These are phyloP conservation scores for Diaporthe vaccinii DNA, from an alignment of 2,329 filamentous ascomycete genomes.

Conservation along the genomic window DNA sequence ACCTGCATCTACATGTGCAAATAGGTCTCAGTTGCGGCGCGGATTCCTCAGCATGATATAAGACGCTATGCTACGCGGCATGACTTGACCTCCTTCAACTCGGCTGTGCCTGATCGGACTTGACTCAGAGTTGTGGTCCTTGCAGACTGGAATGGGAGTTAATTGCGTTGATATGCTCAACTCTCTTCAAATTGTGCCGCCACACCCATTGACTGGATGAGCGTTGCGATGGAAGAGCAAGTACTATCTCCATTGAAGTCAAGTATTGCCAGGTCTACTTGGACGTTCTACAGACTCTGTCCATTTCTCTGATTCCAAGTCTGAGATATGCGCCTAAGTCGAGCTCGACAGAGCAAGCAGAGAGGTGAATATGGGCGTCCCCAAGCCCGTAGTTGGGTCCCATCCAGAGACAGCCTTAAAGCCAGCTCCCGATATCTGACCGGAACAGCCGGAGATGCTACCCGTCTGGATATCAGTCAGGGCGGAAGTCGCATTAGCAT, in stretches of 20 bases:
- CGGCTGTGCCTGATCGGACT: neutral
- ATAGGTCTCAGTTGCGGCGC: neutral
- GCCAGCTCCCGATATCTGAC: constrained; percentile 34
- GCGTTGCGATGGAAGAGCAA: neutral
- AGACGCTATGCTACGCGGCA: neutral
- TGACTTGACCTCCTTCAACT: neutral
- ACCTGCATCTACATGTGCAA: neutral
- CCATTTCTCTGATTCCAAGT: neutral
- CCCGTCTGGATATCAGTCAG: constrained; percentile 44
- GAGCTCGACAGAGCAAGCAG: constrained; percentile 36
- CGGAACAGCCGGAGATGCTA: constrained; percentile 22
- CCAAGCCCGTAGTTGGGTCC: constrained; percentile 39
- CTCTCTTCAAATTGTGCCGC: no score
- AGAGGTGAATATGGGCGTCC: constrained; percentile 39
- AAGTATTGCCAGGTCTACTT: neutral
- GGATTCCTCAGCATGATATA: neutral
- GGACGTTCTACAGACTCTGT: neutral
- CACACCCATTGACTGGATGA: no score
- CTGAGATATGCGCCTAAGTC: neutral
- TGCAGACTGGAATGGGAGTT: no score
- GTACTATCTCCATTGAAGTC: neutral
- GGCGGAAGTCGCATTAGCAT: constrained; percentile 39
- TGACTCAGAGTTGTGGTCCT: neutral
- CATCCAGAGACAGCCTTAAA: constrained; percentile 39
- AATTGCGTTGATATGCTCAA: neutral